These are phyloP conservation scores for Tetraselmis chui DNA, from an alignment of 139 green algal genomes.

Conservation along the genomic window DNA sequence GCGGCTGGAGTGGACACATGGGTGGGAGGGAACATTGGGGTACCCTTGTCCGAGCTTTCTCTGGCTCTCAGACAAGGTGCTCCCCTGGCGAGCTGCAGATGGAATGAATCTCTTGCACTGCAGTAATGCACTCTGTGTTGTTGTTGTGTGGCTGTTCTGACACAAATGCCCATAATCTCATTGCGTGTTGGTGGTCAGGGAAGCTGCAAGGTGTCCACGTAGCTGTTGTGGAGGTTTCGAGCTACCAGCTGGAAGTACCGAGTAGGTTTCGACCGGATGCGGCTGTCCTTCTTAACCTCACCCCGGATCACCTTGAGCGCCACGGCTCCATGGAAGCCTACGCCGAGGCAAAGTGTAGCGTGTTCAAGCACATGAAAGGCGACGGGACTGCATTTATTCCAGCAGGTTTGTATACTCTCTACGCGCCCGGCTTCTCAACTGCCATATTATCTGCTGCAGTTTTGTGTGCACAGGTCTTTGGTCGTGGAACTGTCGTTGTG, in stretches of 20 bases:
- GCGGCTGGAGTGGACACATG: slow-evolving; percentile 14
- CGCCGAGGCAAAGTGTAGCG: slow-evolving; percentile 22
- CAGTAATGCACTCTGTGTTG: background rate
- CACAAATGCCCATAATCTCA: too few species aligned
- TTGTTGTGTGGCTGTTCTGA: too few species aligned
- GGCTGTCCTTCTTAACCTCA: slow-evolving; percentile 37
- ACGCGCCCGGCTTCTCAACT: too few species aligned
- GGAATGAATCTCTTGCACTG: too few species aligned
- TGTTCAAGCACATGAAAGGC: slow-evolving; percentile 23
- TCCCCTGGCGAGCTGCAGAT: too few species aligned
- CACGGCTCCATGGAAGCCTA: slow-evolving; percentile 37
- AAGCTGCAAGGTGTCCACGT: background rate
- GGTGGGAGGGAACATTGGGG: slow-evolving; percentile 34
- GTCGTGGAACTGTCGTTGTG: too few species aligned
- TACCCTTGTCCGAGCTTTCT: slow-evolving; percentile 19
- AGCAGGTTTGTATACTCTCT: too few species aligned
- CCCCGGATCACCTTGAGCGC: slow-evolving; percentile 39
- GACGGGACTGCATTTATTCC: background rate
- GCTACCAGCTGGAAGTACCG: slow-evolving; percentile 41
- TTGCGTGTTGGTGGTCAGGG: background rate
- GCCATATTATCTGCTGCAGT: too few species aligned
- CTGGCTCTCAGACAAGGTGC: background rate
- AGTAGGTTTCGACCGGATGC: slow-evolving; percentile 5
- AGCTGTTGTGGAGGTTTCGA: slow-evolving; percentile 38
- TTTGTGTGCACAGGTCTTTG: too few species aligned